Evolutionary conservation across 208 protist species (phyloP).

Genomic region (Dictyostelium gargantuum): DNA sequence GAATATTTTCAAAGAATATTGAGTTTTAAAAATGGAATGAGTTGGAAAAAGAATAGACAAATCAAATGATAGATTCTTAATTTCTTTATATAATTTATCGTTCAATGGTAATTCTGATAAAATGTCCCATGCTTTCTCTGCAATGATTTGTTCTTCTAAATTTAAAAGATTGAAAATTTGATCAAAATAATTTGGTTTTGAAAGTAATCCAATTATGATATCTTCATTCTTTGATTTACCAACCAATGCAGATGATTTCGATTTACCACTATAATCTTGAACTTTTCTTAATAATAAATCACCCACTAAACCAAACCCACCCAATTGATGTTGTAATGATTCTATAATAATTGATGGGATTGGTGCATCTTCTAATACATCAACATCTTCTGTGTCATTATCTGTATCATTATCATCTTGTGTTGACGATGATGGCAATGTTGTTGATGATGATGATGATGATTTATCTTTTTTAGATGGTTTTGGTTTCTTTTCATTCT

Average conservation of each 20-base stretch:
- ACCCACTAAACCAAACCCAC: conserved; percentile 64
- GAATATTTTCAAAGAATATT: conserved; percentile 67
- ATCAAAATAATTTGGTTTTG: conserved; percentile 37
- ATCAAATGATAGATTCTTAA: conserved; percentile 42
- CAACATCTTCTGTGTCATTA: conserved; percentile 40
- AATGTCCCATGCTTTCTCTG: conserved; percentile 69
- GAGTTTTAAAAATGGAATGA: conserved; percentile 66
- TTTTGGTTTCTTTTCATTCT: neutral
- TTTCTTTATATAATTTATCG: conserved; percentile 58
- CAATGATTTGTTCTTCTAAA: conserved; percentile 63
- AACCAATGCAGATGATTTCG: neutral
- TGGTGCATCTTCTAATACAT: conserved; percentile 60
- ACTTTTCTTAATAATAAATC: conserved; percentile 44
- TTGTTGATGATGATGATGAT: neutral
- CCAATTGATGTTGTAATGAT: conserved; percentile 65
- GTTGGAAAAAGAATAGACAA: conserved; percentile 52
- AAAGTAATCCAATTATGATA: neutral
- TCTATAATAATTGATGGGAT: conserved; percentile 61
- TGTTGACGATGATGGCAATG: neutral
- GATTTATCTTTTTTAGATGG: neutral
- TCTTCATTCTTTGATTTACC: conserved; percentile 8
- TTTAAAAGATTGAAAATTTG: conserved; percentile 66
- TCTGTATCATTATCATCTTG: neutral
- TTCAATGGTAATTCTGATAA: conserved; percentile 64
- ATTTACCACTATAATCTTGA: conserved; percentile 11